Base-by-base conservation (phyloP, 139 green algal species). In the Pseudopediastrum boryanum region DNA sequence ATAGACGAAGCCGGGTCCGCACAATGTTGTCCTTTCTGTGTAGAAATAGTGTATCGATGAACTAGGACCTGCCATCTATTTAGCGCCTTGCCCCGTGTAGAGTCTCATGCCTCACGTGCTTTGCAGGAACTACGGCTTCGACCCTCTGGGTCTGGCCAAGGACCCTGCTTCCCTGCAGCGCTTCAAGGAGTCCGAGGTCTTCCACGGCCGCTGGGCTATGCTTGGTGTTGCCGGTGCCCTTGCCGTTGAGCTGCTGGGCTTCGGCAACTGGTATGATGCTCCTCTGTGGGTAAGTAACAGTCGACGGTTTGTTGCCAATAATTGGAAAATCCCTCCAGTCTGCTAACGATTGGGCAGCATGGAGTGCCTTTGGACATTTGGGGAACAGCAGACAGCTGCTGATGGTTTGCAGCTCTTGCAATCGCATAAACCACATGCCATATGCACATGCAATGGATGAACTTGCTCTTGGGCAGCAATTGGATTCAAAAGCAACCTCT, bases 71-170 rank as follows among this genome's bases (percentile, higher is more conserved):
- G 35, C 12, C 38, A n/a, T 79, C 38, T 31, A 79, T 46, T 74
- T 21, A 29, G 5, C 51, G 36, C 36, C 41, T 71, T 71, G 23
- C 36, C 48, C 48, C 48, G 16, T 39, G 27, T 4, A 35, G 52
- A 54, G 21, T 62, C 2, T 35, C 62, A 23, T 59, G 73, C 78
- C 21, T 75, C 81, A 21, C 52, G 12, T 76, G 41, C 4, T 6
- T 54, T 19, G 25, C 71, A 86, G 86, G 70, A 89, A 94, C 93
- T 97, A 91, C 64, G 93, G 93, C 42, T 97, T 95, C 79, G 93
- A 97, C 83, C 93, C 93, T 39, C 80, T 95, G 4, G 81, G 69
- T 16, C 90, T 97, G 52, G 52, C 43, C 78, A 77, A 73, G 68
- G 84, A 90, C 35, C 50, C 71, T 16, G 69, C 76, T n/a, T 69